Evolutionary conservation across 257 asterid species (phyloP), one percentile per base, ranked within the genome.

Genomic region (Anisodus acutangulus): DNA sequence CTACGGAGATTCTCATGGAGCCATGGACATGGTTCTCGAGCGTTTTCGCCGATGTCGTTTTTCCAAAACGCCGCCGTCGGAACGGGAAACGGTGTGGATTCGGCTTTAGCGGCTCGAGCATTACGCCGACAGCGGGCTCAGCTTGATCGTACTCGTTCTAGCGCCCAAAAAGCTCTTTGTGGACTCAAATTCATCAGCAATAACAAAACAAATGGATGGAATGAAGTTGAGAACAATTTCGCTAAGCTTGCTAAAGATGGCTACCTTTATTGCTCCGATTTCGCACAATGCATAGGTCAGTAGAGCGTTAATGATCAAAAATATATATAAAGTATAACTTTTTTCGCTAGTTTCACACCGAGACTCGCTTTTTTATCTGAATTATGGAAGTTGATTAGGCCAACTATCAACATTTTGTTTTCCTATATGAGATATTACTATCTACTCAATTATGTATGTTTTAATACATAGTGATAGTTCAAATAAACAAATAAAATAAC

Each of bases 91-190:
- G 97, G 93, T 1, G 74, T 91, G 84, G 98, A 95, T 45, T 92
- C 96, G 17, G 98, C 98, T 66, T 89, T 96, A 59, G 98, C 95
- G 16, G 99, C 98, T 37, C 88, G 99, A 43, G 98, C 98, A 85
- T 91, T 94, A 88, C 95, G 99, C 8, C 93, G 98, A 11, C 98
- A 96, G 87, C 90, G 99, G 0, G 99, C 99, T 76, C 99, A 96
- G 91, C 93, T 96, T 2, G 99, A 96, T 81, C 98, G 99, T 83
- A 94, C 98, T 31, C 98, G 98, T 78, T 92, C 98, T 35, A 90
- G 98, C 51, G 97, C 98, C 0, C 98, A 94, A 16, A 96, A 90
- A 82, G 98, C 98, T 69, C 97, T 96, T 3, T 90, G 83, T 39
- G 99, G 99, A 70, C 95, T 96, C 31, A 92, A 87, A 76, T 96